Conservation (phyloP, 805 yeast genomes). For the Kodamaea laetipori region DNA sequence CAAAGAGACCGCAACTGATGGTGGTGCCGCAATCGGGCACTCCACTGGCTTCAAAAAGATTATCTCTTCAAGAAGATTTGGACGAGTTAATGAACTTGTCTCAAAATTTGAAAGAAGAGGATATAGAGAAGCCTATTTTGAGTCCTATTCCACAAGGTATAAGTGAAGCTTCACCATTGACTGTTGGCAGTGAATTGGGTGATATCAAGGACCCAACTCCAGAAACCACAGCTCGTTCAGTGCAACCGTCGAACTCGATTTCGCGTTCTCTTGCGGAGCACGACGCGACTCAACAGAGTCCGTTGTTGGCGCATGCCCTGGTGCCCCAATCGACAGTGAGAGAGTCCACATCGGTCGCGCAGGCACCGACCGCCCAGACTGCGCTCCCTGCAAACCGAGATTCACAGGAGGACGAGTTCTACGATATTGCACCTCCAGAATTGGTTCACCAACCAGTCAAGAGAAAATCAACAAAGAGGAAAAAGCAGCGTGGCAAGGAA, state of each 20-base stretch:
- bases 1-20: constrained; percentile 39
- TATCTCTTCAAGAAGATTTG: constrained; percentile 30
- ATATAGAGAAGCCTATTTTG: constrained; percentile 6
- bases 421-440: constrained; percentile 41
- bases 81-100: constrained; percentile 43
- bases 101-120: constrained; percentile 13
- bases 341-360: background rate
- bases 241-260: background rate
- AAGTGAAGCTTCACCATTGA: background rate
- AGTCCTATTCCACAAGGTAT: background rate
- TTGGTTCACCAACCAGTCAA: constrained; percentile 32
- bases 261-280: background rate
- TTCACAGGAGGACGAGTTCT: constrained; percentile 29
- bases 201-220: background rate
- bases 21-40: background rate
- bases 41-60: constrained; percentile 5
- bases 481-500: constrained; percentile 11
- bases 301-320: too few species aligned
- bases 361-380: background rate
- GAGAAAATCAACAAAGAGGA: constrained; percentile 24
- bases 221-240: background rate
- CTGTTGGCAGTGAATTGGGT: constrained; percentile 1
- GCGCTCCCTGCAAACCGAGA: background rate
- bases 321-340: background rate
- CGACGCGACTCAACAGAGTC: too few species aligned